Percentiles rank a stretch among this genome's conserved stretches.
phyloP scores from a whole-genome alignment of 441 rosid species.

The Isatis lusitanica region DNA sequence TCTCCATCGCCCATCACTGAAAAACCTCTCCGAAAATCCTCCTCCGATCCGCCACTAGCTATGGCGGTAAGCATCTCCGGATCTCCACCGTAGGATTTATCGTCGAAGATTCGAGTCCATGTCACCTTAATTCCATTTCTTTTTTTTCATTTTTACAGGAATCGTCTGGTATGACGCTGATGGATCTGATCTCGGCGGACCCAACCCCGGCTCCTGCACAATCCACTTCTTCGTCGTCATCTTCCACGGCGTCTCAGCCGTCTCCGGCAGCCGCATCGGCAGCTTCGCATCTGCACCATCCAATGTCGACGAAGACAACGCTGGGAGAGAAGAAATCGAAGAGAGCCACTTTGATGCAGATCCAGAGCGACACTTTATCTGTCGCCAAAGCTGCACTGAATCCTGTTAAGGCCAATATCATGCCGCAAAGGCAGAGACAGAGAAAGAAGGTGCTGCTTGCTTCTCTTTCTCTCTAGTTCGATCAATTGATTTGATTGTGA shows the following conservation, averaged over 20 bases:
- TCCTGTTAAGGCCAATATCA: conserved; percentile 76
- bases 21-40: conserved; percentile 3
- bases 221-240: conserved; percentile 44
- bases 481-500: neutral
- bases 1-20: conserved; percentile 17
- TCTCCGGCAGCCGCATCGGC: conserved; percentile 42
- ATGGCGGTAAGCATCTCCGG: conserved; percentile 38
- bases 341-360: conserved; percentile 83
- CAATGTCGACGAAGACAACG: conserved; percentile 50
- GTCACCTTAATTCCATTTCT: conserved; percentile 3
- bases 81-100: conserved; percentile 18
- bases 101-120: neutral
- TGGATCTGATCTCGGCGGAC: conserved; percentile 98
- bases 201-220: conserved; percentile 56
- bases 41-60: conserved; percentile 36
- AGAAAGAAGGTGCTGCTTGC: conserved; percentile 45
- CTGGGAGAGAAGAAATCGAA: conserved; percentile 86
- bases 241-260: conserved; percentile 41
- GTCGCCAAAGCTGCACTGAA: conserved; percentile 88
- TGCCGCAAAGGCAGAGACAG: conserved; percentile 81
- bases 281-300: conserved; percentile 32
- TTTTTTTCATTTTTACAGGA: conserved; percentile 46
- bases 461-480: neutral
- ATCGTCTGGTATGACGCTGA: conserved; percentile 84
- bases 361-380: conserved; percentile 87